Percentiles rank a stretch among this genome's conserved stretches.
phyloP scores from a whole-genome alignment of 225 moss, liverwort and hornwort species.

The Neckera pumila region DNA sequence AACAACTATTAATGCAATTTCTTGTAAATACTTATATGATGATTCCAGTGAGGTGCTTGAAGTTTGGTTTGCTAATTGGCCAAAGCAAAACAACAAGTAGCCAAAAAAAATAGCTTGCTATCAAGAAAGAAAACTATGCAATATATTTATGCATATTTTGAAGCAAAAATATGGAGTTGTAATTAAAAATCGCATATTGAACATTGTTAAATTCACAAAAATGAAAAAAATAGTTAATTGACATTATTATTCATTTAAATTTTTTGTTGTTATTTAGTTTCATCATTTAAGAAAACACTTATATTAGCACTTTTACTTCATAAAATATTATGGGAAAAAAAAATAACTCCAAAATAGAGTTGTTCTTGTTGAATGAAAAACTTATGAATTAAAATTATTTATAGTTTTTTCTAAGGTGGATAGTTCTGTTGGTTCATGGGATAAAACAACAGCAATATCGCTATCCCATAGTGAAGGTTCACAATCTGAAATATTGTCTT shows the following conservation, averaged over 20 bases:
- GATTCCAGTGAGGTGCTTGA: background rate
- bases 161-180: background rate
- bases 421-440: background rate
- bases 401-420: background rate
- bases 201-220: too few relatives aligned
- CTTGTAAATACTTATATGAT: background rate
- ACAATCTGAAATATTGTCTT: background rate
- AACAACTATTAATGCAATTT: background rate
- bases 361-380: background rate
- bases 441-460: constrained; percentile 2
- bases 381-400: background rate
- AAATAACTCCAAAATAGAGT: background rate
- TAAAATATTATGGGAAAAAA: background rate
- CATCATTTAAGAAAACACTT: too few relatives aligned
- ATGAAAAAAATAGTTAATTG: background rate
- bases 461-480: constrained; percentile 27
- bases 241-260: background rate
- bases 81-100: background rate
- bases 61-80: background rate
- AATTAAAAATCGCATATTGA: too few relatives aligned
- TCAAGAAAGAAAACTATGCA: accelerated
- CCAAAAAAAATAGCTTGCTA: background rate
- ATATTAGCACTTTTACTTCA: background rate
- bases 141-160: background rate
- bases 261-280: background rate